Conservation (phyloP, 2,329 filamentous ascomycete genomes). For the Penicillium sp. region DNA sequence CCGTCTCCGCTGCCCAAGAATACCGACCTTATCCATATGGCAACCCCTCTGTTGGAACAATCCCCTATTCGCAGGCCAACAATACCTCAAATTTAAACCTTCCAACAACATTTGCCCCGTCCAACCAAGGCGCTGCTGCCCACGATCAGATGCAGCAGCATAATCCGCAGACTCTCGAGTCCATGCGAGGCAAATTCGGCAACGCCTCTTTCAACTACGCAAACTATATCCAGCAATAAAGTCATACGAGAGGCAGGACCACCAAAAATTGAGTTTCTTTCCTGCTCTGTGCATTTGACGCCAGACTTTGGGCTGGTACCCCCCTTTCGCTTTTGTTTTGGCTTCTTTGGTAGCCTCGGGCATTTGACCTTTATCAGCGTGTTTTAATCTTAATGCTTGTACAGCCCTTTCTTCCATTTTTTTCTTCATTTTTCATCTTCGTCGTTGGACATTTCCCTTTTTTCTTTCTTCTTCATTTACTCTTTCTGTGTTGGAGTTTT, state of each 20-base stretch:
- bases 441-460: not conserved
- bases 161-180: constrained; percentile 23
- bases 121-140: constrained; percentile 24
- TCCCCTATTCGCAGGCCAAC: constrained; percentile 34
- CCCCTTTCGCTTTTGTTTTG: not conserved
- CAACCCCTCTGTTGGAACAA: constrained; percentile 27
- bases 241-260: constrained; percentile 9
- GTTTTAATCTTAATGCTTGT: constrained; percentile 24
- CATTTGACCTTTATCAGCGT: constrained; percentile 18
- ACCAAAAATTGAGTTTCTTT: constrained; percentile 1
- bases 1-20: constrained; percentile 35
- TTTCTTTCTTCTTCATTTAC: not conserved
- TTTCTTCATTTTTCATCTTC: not conserved
- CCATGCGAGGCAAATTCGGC: constrained; percentile 29
- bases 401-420: constrained; percentile 11
- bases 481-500: not conserved
- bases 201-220: constrained; percentile 33
- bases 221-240: constrained; percentile 28
- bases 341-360: constrained; percentile 3
- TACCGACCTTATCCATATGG: constrained; percentile 36
- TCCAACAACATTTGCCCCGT: constrained; percentile 34
- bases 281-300: not conserved
- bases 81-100: constrained; percentile 38
- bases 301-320: constrained; percentile 1
- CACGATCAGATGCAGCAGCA: constrained; percentile 26